These are phyloP conservation scores for Kluyveromyces siamensis DNA, from an alignment of 805 yeast genomes.

Conservation along the genomic window DNA sequence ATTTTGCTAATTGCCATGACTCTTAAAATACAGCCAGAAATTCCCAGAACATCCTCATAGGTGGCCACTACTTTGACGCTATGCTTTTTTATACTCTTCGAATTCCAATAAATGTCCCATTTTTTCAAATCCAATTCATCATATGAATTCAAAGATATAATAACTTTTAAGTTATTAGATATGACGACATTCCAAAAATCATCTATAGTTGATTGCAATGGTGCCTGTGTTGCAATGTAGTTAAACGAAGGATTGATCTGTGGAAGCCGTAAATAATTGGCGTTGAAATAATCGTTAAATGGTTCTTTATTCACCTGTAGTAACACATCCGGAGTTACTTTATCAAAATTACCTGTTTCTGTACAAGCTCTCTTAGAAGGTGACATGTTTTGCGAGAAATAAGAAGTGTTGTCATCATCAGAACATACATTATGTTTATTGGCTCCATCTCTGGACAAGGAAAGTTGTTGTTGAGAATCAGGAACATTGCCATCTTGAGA, in stretches of 20 bases:
- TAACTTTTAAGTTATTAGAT: conserved; percentile 54
- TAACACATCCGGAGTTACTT: background rate
- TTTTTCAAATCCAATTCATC: conserved; percentile 67
- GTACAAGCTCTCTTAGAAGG: conserved; percentile 1
- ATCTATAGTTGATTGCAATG: conserved; percentile 62
- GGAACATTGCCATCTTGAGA: background rate
- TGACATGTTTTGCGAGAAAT: conserved; percentile 1
- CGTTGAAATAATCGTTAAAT: conserved; percentile 67
- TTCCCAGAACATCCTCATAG: conserved; percentile 20
- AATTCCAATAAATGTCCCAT: conserved; percentile 77
- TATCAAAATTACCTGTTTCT: conserved; percentile 4
- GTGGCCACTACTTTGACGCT: conserved; percentile 29
- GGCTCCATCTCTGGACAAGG: conserved; percentile 25
- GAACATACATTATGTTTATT: background rate
- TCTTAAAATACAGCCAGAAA: conserved; percentile 29
- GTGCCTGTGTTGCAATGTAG: conserved; percentile 89
- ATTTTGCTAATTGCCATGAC: conserved; percentile 18
- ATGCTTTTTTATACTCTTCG: conserved; percentile 31
- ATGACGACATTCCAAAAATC: conserved; percentile 86
- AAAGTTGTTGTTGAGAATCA: background rate
- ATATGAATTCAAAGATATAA: conserved; percentile 69
- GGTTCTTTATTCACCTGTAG: conserved; percentile 3
- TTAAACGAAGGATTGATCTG: conserved; percentile 32
- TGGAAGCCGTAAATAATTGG: conserved; percentile 53
- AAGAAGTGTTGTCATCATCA: background rate